These are phyloP conservation scores for Monosporascus sp. DNA, from an alignment of 2,329 filamentous ascomycete species.

Conservation along the genomic window DNA sequence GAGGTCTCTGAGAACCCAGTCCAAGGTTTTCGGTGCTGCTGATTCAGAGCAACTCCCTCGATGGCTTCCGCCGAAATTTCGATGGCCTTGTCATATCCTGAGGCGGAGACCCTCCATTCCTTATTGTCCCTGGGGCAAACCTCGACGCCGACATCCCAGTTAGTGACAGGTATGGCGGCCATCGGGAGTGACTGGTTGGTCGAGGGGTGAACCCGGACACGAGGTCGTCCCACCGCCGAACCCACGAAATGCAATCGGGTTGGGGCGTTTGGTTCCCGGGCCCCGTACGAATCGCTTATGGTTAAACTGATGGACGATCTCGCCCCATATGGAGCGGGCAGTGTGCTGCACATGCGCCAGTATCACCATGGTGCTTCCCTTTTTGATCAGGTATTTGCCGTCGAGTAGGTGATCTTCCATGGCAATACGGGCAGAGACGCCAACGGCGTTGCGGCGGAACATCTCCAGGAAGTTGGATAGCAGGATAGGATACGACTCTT, in stretches of 20 bases:
- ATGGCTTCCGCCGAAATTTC: no score
- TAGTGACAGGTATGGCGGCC: no score
- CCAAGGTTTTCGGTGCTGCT: no score
- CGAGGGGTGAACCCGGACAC: conserved; percentile 3
- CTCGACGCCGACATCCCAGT: no score
- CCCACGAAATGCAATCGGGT: conserved; percentile 8
- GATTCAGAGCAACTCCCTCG: no score
- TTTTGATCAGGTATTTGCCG: conserved; percentile 14
- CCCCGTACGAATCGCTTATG: conserved; percentile 1
- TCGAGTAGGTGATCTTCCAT: conserved; percentile 12
- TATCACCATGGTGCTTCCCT: conserved; percentile 12
- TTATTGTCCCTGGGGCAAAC: no score
- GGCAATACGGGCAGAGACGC: conserved; percentile 1
- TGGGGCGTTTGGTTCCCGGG: neutral
- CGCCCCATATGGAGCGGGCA: conserved; percentile 5
- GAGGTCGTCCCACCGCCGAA: conserved; percentile 10
- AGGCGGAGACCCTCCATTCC: no score
- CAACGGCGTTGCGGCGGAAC: conserved; percentile 5
- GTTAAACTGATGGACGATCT: conserved; percentile 1
- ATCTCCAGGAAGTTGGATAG: conserved; percentile 10
- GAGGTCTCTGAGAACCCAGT: no score
- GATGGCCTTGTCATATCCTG: no score
- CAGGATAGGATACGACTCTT: conserved; percentile 6
- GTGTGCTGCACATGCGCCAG: conserved; percentile 9
- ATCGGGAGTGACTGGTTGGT: no score